Conservation (phyloP, 225 moss, liverwort and hornwort genomes). For the Straminergon stramineum region DNA sequence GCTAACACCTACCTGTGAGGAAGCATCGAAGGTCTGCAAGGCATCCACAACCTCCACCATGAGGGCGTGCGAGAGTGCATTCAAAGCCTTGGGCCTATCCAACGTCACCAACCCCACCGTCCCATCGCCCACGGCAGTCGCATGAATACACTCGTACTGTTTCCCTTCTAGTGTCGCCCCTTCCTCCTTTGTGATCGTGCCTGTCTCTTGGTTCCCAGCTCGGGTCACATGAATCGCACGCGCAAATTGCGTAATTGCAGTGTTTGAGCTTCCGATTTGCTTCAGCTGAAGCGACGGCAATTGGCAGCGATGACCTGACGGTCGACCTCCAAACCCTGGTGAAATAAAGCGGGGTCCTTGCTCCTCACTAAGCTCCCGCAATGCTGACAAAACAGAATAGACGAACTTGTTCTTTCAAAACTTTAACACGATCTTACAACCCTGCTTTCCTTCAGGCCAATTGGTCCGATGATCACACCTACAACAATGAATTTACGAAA, state of each 20-base stretch:
- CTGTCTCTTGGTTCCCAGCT: constrained; percentile 21
- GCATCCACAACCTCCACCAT: constrained; percentile 86
- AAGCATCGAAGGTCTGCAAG: constrained; percentile 52
- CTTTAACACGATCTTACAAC: neutral
- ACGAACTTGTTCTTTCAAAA: neutral
- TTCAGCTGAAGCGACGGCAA: neutral
- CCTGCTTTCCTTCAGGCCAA: neutral
- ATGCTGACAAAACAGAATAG: neutral
- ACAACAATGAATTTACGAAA: neutral
- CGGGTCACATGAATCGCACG: constrained; percentile 28
- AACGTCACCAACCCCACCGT: constrained; percentile 63
- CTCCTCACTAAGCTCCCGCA: constrained; percentile 6
- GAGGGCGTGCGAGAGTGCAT: constrained; percentile 68
- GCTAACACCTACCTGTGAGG: constrained; percentile 25
- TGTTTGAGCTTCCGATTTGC: neutral
- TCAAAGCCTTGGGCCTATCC: constrained; percentile 72
- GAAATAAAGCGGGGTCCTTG: neutral
- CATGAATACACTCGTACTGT: constrained; percentile 51
- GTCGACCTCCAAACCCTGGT: neutral
- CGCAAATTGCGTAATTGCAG: neutral
- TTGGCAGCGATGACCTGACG: neutral
- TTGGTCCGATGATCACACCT: neutral
- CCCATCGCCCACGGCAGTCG: constrained; percentile 44
- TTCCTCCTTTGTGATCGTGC: neutral
- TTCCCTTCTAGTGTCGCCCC: constrained; percentile 25